phyloP scores from a whole-genome alignment of 257 asterid species.

The Fraxinus excelsior region DNA sequence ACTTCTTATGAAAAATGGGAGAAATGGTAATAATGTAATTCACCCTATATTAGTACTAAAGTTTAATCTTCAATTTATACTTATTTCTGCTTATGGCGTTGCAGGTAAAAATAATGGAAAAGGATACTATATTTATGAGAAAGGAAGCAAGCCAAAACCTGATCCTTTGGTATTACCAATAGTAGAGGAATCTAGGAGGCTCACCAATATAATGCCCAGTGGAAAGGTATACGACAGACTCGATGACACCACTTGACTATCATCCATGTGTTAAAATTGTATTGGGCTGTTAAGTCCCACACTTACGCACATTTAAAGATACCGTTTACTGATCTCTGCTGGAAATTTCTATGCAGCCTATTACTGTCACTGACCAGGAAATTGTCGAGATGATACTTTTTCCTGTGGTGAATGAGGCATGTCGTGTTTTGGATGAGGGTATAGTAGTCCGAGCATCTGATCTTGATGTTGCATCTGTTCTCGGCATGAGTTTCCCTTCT shows the following conservation, averaged over 20 bases:
- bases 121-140: constrained; percentile 83
- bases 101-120: constrained; percentile 92
- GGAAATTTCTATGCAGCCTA: constrained; percentile 58
- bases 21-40: constrained; percentile 59
- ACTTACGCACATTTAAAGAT: not conserved
- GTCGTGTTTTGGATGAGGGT: constrained; percentile 89
- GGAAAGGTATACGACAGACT: constrained; percentile 67
- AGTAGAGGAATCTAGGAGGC: constrained; percentile 84
- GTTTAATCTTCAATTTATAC: constrained; percentile 17
- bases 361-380: constrained; percentile 79
- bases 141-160: constrained; percentile 91
- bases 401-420: constrained; percentile 95
- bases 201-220: constrained; percentile 78
- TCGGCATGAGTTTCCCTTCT: constrained; percentile 97
- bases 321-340: not conserved
- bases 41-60: constrained; percentile 16
- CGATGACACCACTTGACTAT: constrained; percentile 2
- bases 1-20: constrained; percentile 80
- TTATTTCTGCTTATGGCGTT: constrained; percentile 17
- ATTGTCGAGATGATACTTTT: constrained; percentile 88
- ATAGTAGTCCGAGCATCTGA: constrained; percentile 90
- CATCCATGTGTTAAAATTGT: not conserved
- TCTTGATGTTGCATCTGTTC: constrained; percentile 88
- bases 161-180: constrained; percentile 80
- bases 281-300: not conserved